Evolutionary conservation across 768 basidiomycete genomes (phyloP).

Genomic region (Hygrocybe coccinea): DNA sequence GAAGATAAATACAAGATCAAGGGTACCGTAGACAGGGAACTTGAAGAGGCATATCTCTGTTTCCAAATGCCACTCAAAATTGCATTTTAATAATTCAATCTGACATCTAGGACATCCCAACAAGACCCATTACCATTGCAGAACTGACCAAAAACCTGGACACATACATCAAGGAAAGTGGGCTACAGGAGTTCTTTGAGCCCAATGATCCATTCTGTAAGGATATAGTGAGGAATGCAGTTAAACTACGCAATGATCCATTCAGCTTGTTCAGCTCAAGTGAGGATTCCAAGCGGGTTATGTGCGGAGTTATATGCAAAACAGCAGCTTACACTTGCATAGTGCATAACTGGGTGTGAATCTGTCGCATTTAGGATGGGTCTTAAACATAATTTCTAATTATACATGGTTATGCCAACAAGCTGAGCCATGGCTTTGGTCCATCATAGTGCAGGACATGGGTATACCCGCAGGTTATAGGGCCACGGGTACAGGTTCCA

Average conservation of each 20-base stretch:
- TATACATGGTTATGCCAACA: no score
- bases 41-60: conserved; percentile 15
- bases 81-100: not conserved
- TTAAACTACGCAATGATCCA: conserved; percentile 4
- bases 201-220: conserved; percentile 8
- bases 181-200: conserved; percentile 14
- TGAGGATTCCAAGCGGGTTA: conserved; percentile 20
- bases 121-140: conserved; percentile 8
- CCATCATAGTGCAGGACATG: no score
- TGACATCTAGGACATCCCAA: conserved; percentile 9
- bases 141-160: conserved; percentile 12
- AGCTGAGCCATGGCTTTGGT: no score
- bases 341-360: no score
- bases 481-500: no score
- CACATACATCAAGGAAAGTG: conserved; percentile 9
- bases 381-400: no score
- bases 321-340: not conserved
- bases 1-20: conserved; percentile 13
- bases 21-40: conserved; percentile 6
- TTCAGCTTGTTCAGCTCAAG: conserved; percentile 12
- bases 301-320: no score
- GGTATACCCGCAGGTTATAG: no score
- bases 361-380: no score
- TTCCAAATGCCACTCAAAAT: conserved; percentile 2
- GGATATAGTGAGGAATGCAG: conserved; percentile 15